phyloP scores from a whole-genome alignment of 352 stramenopile genomes.

The Blastocystis sp. region DNA sequence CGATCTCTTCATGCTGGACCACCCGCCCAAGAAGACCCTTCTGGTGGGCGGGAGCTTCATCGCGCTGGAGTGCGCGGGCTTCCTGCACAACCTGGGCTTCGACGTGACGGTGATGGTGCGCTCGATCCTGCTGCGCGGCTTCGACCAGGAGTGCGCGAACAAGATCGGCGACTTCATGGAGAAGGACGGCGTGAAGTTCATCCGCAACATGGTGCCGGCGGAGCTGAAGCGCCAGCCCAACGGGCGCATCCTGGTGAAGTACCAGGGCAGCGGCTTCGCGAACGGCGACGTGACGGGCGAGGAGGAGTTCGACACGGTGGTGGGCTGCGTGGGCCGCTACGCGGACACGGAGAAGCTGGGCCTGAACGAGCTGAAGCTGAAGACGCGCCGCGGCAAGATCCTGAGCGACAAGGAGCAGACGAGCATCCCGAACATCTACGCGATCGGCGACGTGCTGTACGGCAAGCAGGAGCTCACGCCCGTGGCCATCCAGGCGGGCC shows the following conservation, averaged over 20 bases:
- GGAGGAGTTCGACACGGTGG: constrained; percentile 92
- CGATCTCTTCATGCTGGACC: constrained; percentile 74
- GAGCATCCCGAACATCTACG: constrained; percentile 89
- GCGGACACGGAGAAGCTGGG: constrained; percentile 86
- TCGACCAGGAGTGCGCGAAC: constrained; percentile 92
- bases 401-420: constrained; percentile 85
- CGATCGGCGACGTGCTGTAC: constrained; percentile 92
- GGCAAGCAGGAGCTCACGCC: constrained; percentile 90
- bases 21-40: constrained; percentile 88
- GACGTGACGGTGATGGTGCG: constrained; percentile 93
- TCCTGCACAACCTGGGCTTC: constrained; percentile 86
- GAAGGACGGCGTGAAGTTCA: constrained; percentile 85
- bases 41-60: constrained; percentile 95
- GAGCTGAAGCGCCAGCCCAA: constrained; percentile 85
- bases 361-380: constrained; percentile 82
- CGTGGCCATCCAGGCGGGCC: constrained; percentile 91
- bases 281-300: constrained; percentile 73
- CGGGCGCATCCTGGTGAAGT: constrained; percentile 80
- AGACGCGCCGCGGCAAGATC: constrained; percentile 86
- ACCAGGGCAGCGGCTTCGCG: constrained; percentile 75
- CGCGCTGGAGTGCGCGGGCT: constrained; percentile 93
- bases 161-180: constrained; percentile 90
- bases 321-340: constrained; percentile 87
- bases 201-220: constrained; percentile 82
- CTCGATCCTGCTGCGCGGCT: constrained; percentile 91